Base-by-base conservation (phyloP, 176 grass and related monocot genomes). In the Carex cristatella region DNA sequence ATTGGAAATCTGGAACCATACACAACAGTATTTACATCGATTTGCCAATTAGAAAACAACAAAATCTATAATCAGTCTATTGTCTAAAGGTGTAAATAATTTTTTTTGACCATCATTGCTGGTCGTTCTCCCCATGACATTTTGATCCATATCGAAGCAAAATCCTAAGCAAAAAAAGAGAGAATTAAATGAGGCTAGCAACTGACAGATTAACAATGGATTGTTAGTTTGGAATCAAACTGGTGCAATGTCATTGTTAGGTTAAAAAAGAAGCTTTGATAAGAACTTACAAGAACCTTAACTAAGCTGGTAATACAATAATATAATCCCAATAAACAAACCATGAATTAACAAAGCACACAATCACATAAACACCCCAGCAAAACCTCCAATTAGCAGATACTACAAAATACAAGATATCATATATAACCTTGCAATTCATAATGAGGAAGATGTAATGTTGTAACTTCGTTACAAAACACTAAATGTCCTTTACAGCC, bases 1-100 rank as follows among this genome's bases (percentile, higher is more conserved):
- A 58, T 58, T 78, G 48, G 11, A 56, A 13, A 51, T 51, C 48
- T 51, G 10, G 48, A 51, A 51, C 44, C 40, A 69, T 83, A 48
- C 35, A 46, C 8, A 69, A 35, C 9, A 23, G 55, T 69, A 83
- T 83, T 83, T 83, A 83, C 81, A 83, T 65, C 53, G 48, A 79
- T 44, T 18, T 62, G 35, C 37, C 7, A 44, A 31, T 35, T 10
- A 11, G 48, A 19, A 33, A 83, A 73, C 55, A 72, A 30, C 11
- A 61, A 82, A 61, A 38, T 74, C 31, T 51, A 10, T 33, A 63
- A 54, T 57, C 37, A 53, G 30, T 35, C 75, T 27, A 44, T 58
- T 13, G 31, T 62, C 65, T 35, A 78, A 58, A 58, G 51, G 51
- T 7, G 12, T 7, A 42, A 42, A 16, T 31, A 32, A 78, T 31